These are phyloP conservation scores for Hylodesmum podocarpum DNA, from an alignment of 306 rosid genomes.

Conservation along the genomic window DNA sequence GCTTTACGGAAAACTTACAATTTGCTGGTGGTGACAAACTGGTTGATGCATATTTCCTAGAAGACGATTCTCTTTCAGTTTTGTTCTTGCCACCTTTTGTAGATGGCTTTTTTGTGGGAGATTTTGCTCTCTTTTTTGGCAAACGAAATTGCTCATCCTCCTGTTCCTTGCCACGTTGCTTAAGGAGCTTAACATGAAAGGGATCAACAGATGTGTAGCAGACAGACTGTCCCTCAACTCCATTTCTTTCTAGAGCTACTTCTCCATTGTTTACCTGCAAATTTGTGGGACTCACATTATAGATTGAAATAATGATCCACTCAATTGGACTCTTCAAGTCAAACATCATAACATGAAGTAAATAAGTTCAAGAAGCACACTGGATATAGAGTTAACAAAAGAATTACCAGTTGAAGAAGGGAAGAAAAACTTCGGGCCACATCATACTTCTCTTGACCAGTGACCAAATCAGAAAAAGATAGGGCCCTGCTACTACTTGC, in stretches of 20 bases:
- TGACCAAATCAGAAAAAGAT: slow-evolving; percentile 68
- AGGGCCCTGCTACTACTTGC: slow-evolving; percentile 40
- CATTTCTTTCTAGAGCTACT: slow-evolving; percentile 60
- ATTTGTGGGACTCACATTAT: neutral
- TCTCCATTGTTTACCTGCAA: slow-evolving; percentile 90
- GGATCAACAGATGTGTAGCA: slow-evolving; percentile 66
- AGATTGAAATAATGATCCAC: neutral
- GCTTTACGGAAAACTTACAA: slow-evolving; percentile 56
- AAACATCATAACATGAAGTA: slow-evolving; percentile 23
- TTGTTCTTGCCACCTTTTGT: slow-evolving; percentile 35
- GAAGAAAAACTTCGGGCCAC: slow-evolving; percentile 93
- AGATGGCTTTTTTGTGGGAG: slow-evolving; percentile 48
- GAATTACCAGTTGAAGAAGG: slow-evolving; percentile 83
- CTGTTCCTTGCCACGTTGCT: slow-evolving; percentile 41
- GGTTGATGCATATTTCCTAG: slow-evolving; percentile 26
- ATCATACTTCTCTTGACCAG: slow-evolving; percentile 65
- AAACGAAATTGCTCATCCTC: slow-evolving; percentile 30
- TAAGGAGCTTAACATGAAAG: slow-evolving; percentile 64
- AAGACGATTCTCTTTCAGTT: slow-evolving; percentile 26
- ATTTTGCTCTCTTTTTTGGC: slow-evolving; percentile 58
- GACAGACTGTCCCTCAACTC: slow-evolving; percentile 43
- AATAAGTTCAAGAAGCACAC: neutral
- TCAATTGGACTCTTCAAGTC: neutral
- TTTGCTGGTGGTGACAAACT: slow-evolving; percentile 39
- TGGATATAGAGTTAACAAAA: slow-evolving; percentile 7